These are phyloP conservation scores for Chlorella sp. DNA, from an alignment of 139 green algal genomes.

Conservation along the genomic window DNA sequence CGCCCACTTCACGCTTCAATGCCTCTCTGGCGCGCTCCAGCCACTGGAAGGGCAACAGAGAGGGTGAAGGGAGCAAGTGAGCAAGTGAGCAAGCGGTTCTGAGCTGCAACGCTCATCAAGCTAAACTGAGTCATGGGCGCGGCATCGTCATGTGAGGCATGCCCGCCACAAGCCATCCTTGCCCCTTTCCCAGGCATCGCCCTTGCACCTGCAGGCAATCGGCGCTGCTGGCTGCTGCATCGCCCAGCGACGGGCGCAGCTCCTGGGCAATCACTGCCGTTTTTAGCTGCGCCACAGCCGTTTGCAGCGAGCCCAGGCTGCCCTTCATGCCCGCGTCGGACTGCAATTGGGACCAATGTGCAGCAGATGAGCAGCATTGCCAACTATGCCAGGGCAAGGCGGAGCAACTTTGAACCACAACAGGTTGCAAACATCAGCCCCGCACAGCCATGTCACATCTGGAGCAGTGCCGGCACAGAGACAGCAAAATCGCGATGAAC, in stretches of 20 bases:
- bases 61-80: background rate
- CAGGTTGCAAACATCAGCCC: too few species aligned
- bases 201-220: conserved; percentile 16
- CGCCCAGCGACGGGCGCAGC: conserved; percentile 4
- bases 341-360: background rate
- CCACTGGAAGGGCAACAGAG: conserved; percentile 2
- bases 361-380: too few species aligned
- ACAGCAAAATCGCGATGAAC: too few species aligned
- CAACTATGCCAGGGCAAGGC: background rate
- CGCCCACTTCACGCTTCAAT: conserved; percentile 2
- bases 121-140: too few species aligned
- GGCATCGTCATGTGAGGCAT: too few species aligned
- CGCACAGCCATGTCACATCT: too few species aligned
- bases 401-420: too few species aligned
- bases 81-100: too few species aligned
- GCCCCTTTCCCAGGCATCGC: too few species aligned
- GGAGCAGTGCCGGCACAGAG: too few species aligned
- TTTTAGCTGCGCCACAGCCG: conserved; percentile 22
- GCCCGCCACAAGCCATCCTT: too few species aligned
- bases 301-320: conserved; percentile 10
- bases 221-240: background rate
- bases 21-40: conserved; percentile 23
- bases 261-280: conserved; percentile 33
- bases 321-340: background rate
- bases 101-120: too few species aligned